Evolutionary conservation across 2,329 filamentous ascomycete species (phyloP).

Genomic region (Magnaporthiopsis poae): DNA sequence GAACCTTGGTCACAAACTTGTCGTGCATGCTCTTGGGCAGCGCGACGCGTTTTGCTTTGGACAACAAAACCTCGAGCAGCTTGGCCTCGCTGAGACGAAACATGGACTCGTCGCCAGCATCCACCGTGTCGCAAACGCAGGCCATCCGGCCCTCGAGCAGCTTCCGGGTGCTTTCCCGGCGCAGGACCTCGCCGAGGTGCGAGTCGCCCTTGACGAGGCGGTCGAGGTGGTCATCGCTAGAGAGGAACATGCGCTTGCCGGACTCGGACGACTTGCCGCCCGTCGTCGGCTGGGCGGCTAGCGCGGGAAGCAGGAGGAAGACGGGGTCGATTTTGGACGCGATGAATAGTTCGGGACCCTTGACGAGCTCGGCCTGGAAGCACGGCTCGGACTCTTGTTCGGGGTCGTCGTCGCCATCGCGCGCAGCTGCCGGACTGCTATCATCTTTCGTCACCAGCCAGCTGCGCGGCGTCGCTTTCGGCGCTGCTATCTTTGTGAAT

Average conservation of each 20-base stretch:
- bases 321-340: constrained; percentile 76
- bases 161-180: constrained; percentile 31
- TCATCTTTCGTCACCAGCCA: constrained; percentile 40
- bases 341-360: constrained; percentile 65
- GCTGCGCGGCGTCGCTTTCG: constrained; percentile 45
- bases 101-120: constrained; percentile 76
- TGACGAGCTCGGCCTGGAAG: constrained; percentile 35
- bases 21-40: constrained; percentile 78
- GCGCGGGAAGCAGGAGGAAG: constrained; percentile 69
- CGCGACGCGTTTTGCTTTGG: constrained; percentile 64
- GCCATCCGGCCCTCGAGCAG: constrained; percentile 57
- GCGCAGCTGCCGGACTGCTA: constrained; percentile 21
- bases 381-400: constrained; percentile 1
- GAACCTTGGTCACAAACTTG: constrained; percentile 63
- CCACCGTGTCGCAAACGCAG: constrained; percentile 68
- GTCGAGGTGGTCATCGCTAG: constrained; percentile 64
- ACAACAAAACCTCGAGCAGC: constrained; percentile 53
- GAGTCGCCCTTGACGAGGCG: constrained; percentile 41
- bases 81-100: constrained; percentile 69
- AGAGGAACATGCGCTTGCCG: constrained; percentile 55
- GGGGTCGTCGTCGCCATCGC: constrained; percentile 12
- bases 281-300: constrained; percentile 35
- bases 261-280: constrained; percentile 24
- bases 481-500: constrained; percentile 47
- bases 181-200: constrained; percentile 50